These are phyloP conservation scores for Zygosaccharomyces pseudorouxii DNA, from an alignment of 805 yeast genomes.

Conservation along the genomic window DNA sequence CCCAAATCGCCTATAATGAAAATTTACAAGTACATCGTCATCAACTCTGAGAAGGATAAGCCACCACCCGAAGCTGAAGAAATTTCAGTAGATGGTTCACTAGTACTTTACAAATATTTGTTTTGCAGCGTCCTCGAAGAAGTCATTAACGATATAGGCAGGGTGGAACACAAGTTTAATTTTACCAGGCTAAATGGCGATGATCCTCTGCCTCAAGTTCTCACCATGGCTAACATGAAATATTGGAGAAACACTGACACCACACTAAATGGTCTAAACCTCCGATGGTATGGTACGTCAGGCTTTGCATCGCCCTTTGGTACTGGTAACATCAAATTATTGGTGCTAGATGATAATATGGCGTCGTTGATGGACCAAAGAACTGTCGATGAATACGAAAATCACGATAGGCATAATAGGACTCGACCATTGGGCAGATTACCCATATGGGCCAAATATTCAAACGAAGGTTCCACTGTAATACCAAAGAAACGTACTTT, in stretches of 20 bases:
- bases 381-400: constrained; percentile 16
- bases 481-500: constrained; percentile 29
- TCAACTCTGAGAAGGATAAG: constrained; percentile 12
- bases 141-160: constrained; percentile 21
- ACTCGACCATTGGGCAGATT: constrained; percentile 22
- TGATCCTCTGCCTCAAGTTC: constrained; percentile 20
- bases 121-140: constrained; percentile 34
- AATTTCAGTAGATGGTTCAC: constrained; percentile 10
- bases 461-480: constrained; percentile 24
- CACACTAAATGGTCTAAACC: constrained; percentile 26
- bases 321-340: constrained; percentile 33
- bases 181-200: constrained; percentile 25
- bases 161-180: constrained; percentile 30
- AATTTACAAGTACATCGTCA: constrained; percentile 27
- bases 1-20: constrained; percentile 29
- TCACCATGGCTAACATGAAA: constrained; percentile 31
- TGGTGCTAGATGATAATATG: constrained; percentile 34
- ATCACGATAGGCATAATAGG: constrained; percentile 5
- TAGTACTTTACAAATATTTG: constrained; percentile 24
- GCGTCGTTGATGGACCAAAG: constrained; percentile 31
- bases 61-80: constrained; percentile 15
- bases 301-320: constrained; percentile 36
- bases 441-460: constrained; percentile 32
- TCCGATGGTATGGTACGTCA: constrained; percentile 41
- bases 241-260: constrained; percentile 35